phyloP scores from a whole-genome alignment of 202 grass and related monocot species.

The Panicum virgatum region DNA sequence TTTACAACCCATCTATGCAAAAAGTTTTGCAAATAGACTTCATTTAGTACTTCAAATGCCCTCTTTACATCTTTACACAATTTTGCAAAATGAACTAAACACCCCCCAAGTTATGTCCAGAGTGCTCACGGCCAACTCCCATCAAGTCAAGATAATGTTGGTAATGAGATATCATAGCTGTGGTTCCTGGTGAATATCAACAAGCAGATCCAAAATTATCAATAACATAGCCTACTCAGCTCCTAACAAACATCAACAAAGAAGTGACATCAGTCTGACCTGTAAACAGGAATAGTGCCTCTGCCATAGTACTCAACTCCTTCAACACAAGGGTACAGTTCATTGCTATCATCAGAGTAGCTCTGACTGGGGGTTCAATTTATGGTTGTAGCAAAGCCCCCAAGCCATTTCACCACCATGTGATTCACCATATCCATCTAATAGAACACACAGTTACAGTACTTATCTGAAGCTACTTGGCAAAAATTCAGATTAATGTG shows the following conservation, averaged over 20 bases:
- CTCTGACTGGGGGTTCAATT: constrained; percentile 74
- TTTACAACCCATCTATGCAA: too few relatives aligned
- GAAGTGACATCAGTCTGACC: constrained; percentile 42
- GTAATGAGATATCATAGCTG: constrained; percentile 74
- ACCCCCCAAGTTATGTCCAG: constrained; percentile 69
- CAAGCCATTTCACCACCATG: constrained; percentile 58
- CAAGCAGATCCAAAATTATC: constrained; percentile 9
- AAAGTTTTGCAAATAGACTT: too few relatives aligned
- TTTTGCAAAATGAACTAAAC: too few relatives aligned
- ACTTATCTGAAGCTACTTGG: too few relatives aligned
- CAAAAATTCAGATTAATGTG: too few relatives aligned
- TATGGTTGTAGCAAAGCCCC: constrained; percentile 79
- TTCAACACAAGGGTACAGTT: constrained; percentile 61
- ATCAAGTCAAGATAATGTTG: constrained; percentile 72
- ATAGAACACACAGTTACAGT: not conserved
- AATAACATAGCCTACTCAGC: not conserved
- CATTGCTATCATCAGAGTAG: constrained; percentile 58
- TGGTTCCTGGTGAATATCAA: constrained; percentile 55
- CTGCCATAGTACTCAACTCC: constrained; percentile 73
- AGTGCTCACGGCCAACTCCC: constrained; percentile 51
- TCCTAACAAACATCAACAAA: constrained; percentile 21
- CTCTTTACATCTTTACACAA: too few relatives aligned
- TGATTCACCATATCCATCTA: constrained; percentile 57
- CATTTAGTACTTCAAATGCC: too few relatives aligned
- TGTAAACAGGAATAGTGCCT: constrained; percentile 71